A percentile compares a stretch with the other conserved stretches of the same genome.
phyloP scores from a whole-genome alignment of 805 yeast species.

The Starmerella asiatica region DNA sequence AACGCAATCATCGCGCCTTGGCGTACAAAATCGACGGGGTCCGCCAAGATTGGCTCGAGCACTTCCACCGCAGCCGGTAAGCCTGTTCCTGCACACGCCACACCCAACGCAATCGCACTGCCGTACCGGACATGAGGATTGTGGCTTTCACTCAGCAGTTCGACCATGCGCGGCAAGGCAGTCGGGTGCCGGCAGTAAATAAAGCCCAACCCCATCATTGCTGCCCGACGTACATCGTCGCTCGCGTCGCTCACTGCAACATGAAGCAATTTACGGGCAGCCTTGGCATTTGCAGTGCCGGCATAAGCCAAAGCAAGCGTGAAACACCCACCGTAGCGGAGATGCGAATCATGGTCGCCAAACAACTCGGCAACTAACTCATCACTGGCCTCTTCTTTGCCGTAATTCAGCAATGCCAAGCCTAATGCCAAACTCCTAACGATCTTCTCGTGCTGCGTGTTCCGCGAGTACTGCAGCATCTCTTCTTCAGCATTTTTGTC shows the following conservation, averaged over 20 bases:
- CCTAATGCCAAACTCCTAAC: constrained; percentile 88
- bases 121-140: constrained; percentile 98
- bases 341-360: constrained; percentile 61
- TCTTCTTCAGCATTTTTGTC: constrained; percentile 53
- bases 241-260: constrained; percentile 92
- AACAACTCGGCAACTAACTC: constrained; percentile 49
- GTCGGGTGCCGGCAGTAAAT: constrained; percentile 79
- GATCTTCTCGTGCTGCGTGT: constrained; percentile 90
- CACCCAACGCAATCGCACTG: constrained; percentile 92
- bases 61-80: constrained; percentile 79
- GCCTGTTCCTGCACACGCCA: constrained; percentile 92
- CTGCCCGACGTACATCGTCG: constrained; percentile 93
- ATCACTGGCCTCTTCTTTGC: constrained; percentile 72
- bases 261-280: constrained; percentile 75
- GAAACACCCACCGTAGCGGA: constrained; percentile 93
- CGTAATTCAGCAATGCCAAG: constrained; percentile 72
- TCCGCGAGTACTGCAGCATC: constrained; percentile 82
- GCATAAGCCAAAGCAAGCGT: constrained; percentile 92
- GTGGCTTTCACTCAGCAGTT: constrained; percentile 81
- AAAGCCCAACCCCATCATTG: constrained; percentile 85
- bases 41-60: constrained; percentile 81
- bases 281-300: constrained; percentile 84
- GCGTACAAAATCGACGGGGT: constrained; percentile 91
- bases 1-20: constrained; percentile 93
- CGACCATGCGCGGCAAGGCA: constrained; percentile 90